phyloP scores from a whole-genome alignment of 192 early-diverging fungal genomes.

The Backusella mclennaniae region DNA sequence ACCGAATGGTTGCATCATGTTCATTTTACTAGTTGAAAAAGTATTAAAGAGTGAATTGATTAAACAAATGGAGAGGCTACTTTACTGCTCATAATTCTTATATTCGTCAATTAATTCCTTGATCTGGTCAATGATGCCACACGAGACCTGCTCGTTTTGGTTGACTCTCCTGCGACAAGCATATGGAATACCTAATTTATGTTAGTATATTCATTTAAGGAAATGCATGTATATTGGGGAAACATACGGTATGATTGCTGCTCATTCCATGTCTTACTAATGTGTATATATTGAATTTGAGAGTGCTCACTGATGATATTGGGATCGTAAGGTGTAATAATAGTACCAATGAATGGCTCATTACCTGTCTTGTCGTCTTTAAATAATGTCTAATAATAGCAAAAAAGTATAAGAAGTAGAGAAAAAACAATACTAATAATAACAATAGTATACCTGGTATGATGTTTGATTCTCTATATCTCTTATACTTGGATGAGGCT shows the following conservation, averaged over 20 bases:
- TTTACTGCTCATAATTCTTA: constrained; percentile 56
- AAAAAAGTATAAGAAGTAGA: neutral
- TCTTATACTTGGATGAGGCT: constrained; percentile 82
- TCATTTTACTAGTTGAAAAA: constrained; percentile 41
- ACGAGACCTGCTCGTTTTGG: constrained; percentile 41
- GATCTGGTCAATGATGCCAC: constrained; percentile 53
- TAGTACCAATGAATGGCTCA: constrained; percentile 90
- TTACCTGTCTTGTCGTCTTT: constrained; percentile 53
- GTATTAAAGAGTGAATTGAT: neutral
- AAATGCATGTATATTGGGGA: neutral
- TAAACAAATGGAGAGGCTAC: neutral
- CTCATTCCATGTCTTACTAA: constrained; percentile 53
- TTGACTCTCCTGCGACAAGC: constrained; percentile 49
- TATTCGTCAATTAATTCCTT: constrained; percentile 60
- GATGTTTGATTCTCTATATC: constrained; percentile 89
- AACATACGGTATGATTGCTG: constrained; percentile 53
- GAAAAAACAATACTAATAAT: neutral
- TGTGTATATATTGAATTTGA: constrained; percentile 56
- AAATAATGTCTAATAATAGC: constrained; percentile 52
- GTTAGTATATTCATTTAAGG: neutral
- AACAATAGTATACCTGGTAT: constrained; percentile 64
- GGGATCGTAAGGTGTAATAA: constrained; percentile 80
- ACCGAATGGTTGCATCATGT: constrained; percentile 53
- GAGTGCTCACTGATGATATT: constrained; percentile 51
- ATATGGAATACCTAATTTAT: constrained; percentile 49